Percentiles rank a stretch among this genome's conserved stretches.
These are phyloP conservation scores for Phycomyces nitens DNA, from an alignment of 192 early-diverging fungal genomes.

Conservation along the genomic window DNA sequence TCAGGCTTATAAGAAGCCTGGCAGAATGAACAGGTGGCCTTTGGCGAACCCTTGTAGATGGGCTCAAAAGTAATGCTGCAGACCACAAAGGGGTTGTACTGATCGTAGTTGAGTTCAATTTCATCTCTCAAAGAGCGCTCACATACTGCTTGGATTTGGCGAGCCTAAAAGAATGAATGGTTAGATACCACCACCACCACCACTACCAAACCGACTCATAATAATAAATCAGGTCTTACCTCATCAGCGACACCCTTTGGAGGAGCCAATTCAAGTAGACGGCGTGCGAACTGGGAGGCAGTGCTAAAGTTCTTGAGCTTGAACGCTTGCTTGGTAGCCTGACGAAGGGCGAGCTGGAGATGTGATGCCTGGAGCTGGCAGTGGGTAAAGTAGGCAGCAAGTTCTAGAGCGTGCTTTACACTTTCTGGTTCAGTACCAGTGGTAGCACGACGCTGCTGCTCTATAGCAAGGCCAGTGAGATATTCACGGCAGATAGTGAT, in stretches of 20 bases:
- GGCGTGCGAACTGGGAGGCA: conserved; percentile 83
- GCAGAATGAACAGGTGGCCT: conserved; percentile 84
- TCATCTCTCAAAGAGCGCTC: conserved; percentile 80
- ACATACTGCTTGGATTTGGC: conserved; percentile 70
- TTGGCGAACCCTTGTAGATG: conserved; percentile 84
- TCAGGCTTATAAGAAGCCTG: conserved; percentile 83
- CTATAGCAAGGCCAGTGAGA: conserved; percentile 84
- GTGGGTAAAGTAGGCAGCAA: conserved; percentile 95
- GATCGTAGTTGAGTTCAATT: conserved; percentile 85
- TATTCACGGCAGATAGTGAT: conserved; percentile 88
- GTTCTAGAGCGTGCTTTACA: conserved; percentile 76
- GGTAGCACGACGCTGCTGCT: conserved; percentile 67
- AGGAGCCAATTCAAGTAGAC: conserved; percentile 88
- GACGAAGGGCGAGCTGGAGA: conserved; percentile 81
- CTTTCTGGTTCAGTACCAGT: conserved; percentile 53
- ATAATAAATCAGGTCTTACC: too few species aligned
- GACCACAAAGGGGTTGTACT: conserved; percentile 91
- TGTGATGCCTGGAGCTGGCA: conserved; percentile 87
- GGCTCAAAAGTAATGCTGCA: conserved; percentile 84
- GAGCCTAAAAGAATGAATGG: conserved; percentile 43
- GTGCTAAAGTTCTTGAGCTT: conserved; percentile 82
- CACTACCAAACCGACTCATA: too few species aligned
- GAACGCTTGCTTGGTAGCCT: conserved; percentile 81
- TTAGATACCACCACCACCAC: not conserved
- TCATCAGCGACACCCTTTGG: conserved; percentile 71